Conservation (phyloP, 192 early-diverging fungal genomes). For the Rhizophlyctis rosea region DNA sequence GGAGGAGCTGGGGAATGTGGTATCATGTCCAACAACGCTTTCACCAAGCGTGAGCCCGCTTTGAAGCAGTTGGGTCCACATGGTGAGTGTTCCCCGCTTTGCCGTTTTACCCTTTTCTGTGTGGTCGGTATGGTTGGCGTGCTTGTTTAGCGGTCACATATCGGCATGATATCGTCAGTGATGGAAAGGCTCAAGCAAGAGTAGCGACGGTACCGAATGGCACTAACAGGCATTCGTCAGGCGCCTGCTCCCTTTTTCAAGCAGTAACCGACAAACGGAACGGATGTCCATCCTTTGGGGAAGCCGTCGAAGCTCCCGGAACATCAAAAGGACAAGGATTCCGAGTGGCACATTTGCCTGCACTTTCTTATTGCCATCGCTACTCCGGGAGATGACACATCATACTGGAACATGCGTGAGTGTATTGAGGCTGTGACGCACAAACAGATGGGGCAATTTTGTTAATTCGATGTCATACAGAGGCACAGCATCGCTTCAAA, state of each 20-base stretch:
- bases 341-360: conserved; percentile 79
- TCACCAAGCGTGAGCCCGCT: no score
- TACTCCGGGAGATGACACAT: conserved; percentile 55
- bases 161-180: no score
- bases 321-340: conserved; percentile 35
- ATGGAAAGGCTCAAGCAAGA: no score
- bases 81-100: conserved; percentile 30
- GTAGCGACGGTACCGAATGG: no score
- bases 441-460: no score
- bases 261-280: conserved; percentile 73
- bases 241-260: conserved; percentile 86
- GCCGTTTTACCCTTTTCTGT: conserved; percentile 1
- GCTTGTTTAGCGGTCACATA: no score
- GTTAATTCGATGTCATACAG: conserved; percentile 28
- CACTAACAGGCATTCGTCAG: no score
- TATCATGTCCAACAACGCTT: no score
- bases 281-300: conserved; percentile 79
- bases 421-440: not conserved
- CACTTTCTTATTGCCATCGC: conserved; percentile 76
- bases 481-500: conserved; percentile 79
- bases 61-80: conserved; percentile 31
- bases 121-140: not conserved
- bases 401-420: conserved; percentile 4
- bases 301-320: conserved; percentile 67
- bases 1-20: conserved; percentile 96